A percentile compares a stretch with the other conserved stretches of the same genome.
Evolutionary conservation across 1,284 basidiomycete species (phyloP).

Genomic region (Austroboletus novae-zelandiae): DNA sequence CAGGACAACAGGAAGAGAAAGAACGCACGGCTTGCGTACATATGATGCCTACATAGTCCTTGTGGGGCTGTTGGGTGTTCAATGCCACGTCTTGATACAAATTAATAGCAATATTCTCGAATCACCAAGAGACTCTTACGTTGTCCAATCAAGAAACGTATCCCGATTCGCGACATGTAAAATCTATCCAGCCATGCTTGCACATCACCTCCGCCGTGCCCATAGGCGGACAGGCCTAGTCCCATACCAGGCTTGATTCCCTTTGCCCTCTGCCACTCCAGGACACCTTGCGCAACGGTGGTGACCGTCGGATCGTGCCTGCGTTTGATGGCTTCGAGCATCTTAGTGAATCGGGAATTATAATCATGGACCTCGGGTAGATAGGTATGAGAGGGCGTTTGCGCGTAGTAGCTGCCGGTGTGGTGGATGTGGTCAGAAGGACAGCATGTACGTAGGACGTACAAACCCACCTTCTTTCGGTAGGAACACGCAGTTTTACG

Average conservation of each 20-base stretch:
- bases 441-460: conserved; percentile 5
- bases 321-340: conserved; percentile 88
- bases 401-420: conserved; percentile 76
- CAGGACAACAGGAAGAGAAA: conserved; percentile 1
- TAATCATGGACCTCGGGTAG: conserved; percentile 94
- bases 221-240: conserved; percentile 41
- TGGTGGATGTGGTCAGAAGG: conserved; percentile 1
- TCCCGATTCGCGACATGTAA: conserved; percentile 96
- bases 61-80: conserved; percentile 85
- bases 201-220: conserved; percentile 80
- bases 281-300: conserved; percentile 89
- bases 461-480: conserved; percentile 61
- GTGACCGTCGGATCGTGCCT: conserved; percentile 98
- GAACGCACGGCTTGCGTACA: conserved; percentile 83
- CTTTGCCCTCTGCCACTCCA: conserved; percentile 69
- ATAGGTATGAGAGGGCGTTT: conserved; percentile 69
- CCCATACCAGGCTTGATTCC: conserved; percentile 31
- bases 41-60: conserved; percentile 97
- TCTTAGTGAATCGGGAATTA: conserved; percentile 88
- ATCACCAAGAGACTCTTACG: conserved; percentile 46
- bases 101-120: conserved; percentile 3
- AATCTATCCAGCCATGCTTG: conserved; percentile 97
- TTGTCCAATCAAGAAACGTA: conserved; percentile 93
- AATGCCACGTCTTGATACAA: conserved; percentile 75
- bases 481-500: conserved; percentile 68